These are phyloP conservation scores for Amanita molliuscula DNA, from an alignment of 768 basidiomycete species.

Conservation along the genomic window DNA sequence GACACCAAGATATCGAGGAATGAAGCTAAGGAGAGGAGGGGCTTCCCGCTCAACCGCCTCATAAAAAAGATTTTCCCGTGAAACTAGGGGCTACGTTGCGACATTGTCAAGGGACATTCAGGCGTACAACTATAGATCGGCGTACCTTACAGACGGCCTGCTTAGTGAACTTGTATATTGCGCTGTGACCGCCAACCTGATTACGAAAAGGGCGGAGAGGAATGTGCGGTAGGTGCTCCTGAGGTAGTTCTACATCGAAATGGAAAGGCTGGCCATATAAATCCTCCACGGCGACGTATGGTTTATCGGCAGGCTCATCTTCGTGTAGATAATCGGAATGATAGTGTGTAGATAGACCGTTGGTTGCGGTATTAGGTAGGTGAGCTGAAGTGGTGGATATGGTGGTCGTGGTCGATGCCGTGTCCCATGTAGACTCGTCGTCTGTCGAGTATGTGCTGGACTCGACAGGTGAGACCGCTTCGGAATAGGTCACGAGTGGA, in stretches of 20 bases:
- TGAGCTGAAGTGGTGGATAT: conserved; percentile 47
- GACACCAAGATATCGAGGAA: conserved; percentile 97
- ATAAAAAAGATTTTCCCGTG: conserved; percentile 95
- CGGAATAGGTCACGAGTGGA: conserved; percentile 1
- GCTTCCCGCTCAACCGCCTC: conserved; percentile 93
- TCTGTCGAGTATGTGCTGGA: conserved; percentile 43
- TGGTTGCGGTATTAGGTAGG: not conserved
- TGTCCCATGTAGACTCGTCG: conserved; percentile 71
- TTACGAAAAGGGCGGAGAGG: conserved; percentile 93
- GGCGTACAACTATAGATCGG: conserved; percentile 11
- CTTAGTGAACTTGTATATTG: conserved; percentile 97
- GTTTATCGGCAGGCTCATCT: not conserved
- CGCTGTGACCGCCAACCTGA: conserved; percentile 95
- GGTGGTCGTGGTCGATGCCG: conserved; percentile 53
- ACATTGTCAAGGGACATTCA: conserved; percentile 11
- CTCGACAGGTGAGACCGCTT: conserved; percentile 22
- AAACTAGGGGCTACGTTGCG: conserved; percentile 73
- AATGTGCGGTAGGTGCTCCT: conserved; percentile 72
- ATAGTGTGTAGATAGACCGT: not conserved
- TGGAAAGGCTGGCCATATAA: conserved; percentile 21
- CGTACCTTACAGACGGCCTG: conserved; percentile 97
- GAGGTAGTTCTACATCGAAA: conserved; percentile 33
- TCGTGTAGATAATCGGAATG: not conserved
- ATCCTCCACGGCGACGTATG: conserved; percentile 4
- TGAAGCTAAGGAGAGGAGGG: conserved; percentile 85